Conservation (phyloP, 1,139 yeast species). For the Nakaseomyces delphensis region DNA sequence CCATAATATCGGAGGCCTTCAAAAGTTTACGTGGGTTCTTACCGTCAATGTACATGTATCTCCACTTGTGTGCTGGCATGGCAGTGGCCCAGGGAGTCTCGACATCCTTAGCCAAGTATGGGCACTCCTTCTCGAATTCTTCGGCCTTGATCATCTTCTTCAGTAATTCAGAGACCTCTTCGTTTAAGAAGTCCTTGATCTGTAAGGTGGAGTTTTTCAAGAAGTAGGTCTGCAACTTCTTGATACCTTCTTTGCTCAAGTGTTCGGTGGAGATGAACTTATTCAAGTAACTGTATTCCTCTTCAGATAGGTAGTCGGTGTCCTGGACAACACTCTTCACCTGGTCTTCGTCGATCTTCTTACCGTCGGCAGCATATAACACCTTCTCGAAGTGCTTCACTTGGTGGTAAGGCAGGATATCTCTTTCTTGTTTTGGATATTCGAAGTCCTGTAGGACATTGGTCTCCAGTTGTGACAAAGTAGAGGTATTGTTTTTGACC, state of each 20-base stretch:
- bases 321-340: slow-evolving; percentile 14
- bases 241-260: slow-evolving; percentile 38
- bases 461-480: slow-evolving; percentile 72
- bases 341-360: slow-evolving; percentile 10
- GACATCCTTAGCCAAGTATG: slow-evolving; percentile 49
- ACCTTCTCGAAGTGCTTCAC: slow-evolving; percentile 23
- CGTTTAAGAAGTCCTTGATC: slow-evolving; percentile 52
- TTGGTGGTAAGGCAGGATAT: slow-evolving; percentile 28
- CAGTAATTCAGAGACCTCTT: slow-evolving; percentile 43
- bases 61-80: slow-evolving; percentile 87
- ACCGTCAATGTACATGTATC: slow-evolving; percentile 81
- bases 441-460: slow-evolving; percentile 73
- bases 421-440: slow-evolving; percentile 51
- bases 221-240: slow-evolving; percentile 44
- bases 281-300: slow-evolving; percentile 41
- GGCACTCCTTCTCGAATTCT: slow-evolving; percentile 55
- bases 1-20: slow-evolving; percentile 29
- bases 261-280: slow-evolving; percentile 51
- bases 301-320: slow-evolving; percentile 26
- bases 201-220: slow-evolving; percentile 63
- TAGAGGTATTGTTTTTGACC: slow-evolving; percentile 59
- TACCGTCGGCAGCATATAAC: slow-evolving; percentile 13
- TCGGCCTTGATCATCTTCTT: slow-evolving; percentile 41
- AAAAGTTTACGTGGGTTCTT: slow-evolving; percentile 31
- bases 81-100: slow-evolving; percentile 80